Conservation (phyloP, 1,284 basidiomycete genomes). For the Cryptococcus amylolentus region DNA sequence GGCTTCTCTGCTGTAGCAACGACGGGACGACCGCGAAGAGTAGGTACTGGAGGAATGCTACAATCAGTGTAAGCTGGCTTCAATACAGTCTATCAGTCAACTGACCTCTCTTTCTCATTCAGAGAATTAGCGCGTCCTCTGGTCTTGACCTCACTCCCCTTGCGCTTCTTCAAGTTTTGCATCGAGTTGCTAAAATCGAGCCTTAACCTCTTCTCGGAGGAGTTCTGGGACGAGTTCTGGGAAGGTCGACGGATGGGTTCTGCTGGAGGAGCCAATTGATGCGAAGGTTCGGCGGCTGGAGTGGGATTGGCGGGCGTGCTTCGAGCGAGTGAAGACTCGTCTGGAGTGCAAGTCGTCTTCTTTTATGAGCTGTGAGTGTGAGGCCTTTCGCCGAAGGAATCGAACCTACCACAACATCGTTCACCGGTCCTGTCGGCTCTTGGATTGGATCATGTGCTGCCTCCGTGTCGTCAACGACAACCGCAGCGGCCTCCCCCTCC, state of each 20-base stretch:
- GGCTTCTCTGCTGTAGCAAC: constrained; percentile 2
- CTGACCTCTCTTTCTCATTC: constrained; percentile 12
- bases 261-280: not conserved
- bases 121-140: constrained; percentile 8
- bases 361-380: too few relatives aligned
- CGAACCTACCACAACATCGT: too few relatives aligned
- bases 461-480: too few relatives aligned
- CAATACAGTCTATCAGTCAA: not conserved
- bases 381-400: too few relatives aligned
- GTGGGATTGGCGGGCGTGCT: too few relatives aligned
- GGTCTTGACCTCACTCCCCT: constrained; percentile 1
- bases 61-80: not conserved
- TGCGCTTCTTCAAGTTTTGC: constrained; percentile 17
- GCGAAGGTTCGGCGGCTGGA: not conserved
- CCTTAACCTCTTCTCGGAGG: constrained; percentile 8
- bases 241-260: not conserved
- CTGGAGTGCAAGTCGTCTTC: too few relatives aligned
- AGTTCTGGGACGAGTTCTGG: not conserved
- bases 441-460: too few relatives aligned
- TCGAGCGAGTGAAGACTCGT: too few relatives aligned
- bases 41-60: constrained; percentile 4
- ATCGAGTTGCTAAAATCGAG: constrained; percentile 18
- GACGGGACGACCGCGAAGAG: not conserved
- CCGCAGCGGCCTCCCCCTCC: too few relatives aligned
- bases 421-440: too few relatives aligned